Conservation (phyloP, 2,329 filamentous ascomycete species). For the Karstenula rhodostoma region DNA sequence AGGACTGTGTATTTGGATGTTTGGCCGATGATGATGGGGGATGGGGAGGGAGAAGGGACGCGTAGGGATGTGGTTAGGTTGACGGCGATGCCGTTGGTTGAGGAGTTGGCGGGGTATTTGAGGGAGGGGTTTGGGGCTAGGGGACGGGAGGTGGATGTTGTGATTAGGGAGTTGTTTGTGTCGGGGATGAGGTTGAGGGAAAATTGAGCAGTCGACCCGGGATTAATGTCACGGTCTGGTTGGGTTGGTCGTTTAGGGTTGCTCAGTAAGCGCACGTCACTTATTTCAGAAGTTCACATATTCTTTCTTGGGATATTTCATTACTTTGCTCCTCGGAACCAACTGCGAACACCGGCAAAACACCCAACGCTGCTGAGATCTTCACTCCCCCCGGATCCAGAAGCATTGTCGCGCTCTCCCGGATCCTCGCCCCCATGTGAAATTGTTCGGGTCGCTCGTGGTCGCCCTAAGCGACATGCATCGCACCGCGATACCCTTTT, state of each 20-base stretch:
- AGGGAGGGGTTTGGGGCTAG: background rate
- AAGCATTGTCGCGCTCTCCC: background rate
- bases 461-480: background rate
- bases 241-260: no score
- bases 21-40: background rate
- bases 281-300: no score
- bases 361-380: background rate
- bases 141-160: background rate
- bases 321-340: background rate
- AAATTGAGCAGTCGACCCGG: background rate
- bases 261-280: no score
- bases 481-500: background rate
- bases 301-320: background rate
- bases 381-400: background rate
- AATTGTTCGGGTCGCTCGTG: background rate
- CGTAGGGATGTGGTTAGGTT: background rate
- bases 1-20: background rate
- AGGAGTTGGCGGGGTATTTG: background rate
- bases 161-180: background rate
- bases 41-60: background rate
- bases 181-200: background rate
- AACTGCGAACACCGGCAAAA: background rate
- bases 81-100: background rate
- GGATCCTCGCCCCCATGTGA: background rate
- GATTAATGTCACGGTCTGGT: no score